Percentiles rank a stretch among this genome's conserved stretches.
These are phyloP conservation scores for Penicillium sp. DNA, from an alignment of 2,329 filamentous ascomycete genomes.

Conservation along the genomic window DNA sequence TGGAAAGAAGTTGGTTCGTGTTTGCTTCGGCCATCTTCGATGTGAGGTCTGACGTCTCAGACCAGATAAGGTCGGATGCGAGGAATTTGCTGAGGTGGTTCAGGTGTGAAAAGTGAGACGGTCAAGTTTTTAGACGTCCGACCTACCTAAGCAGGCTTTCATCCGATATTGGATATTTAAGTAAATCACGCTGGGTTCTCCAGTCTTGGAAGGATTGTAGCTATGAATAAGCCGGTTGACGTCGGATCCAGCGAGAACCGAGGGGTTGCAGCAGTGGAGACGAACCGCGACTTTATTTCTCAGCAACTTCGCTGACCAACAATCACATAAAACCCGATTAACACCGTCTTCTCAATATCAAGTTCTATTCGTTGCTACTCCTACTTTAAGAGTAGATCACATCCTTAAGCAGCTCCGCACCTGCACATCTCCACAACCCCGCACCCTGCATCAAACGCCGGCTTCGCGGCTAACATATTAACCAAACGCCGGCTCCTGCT, in stretches of 20 bases:
- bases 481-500: constrained; percentile 44
- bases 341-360: neutral
- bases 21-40: neutral
- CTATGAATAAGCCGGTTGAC: neutral
- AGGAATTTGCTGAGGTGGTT: neutral
- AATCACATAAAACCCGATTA: neutral
- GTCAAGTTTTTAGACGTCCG: neutral
- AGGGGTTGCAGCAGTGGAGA: neutral
- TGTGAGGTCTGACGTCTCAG: neutral
- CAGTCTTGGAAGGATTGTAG: neutral
- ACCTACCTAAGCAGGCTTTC: neutral
- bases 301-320: neutral
- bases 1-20: neutral
- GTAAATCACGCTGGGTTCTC: neutral
- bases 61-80: neutral
- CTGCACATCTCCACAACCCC: neutral
- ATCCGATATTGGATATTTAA: neutral
- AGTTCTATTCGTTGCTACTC: neutral
- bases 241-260: neutral
- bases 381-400: neutral
- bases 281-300: neutral
- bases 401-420: neutral
- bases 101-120: neutral
- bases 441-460: neutral
- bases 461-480: neutral